Evolutionary conservation across 1,284 basidiomycete species (phyloP).

Genomic region (Pseudozyma thailandica): DNA sequence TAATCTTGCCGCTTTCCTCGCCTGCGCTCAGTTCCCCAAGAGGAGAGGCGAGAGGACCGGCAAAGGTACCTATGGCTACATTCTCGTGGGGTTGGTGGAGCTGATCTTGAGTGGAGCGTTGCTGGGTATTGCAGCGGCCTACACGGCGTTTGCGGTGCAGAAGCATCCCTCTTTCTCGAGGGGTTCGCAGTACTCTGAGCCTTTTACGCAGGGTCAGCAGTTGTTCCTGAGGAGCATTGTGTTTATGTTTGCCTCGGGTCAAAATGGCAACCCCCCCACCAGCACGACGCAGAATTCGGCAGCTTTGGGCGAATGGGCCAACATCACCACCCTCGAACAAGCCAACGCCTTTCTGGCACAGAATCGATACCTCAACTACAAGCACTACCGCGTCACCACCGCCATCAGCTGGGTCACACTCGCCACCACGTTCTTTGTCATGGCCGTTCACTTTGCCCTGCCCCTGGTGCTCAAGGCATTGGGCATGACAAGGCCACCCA

Average conservation of each 20-base stretch:
- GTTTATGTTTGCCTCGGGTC: constrained; percentile 26
- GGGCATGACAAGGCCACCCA: constrained; percentile 51
- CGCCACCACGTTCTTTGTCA: constrained; percentile 55
- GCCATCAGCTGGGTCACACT: constrained; percentile 55
- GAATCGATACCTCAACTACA: constrained; percentile 52
- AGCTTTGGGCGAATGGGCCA: constrained; percentile 31
- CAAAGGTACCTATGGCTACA: constrained; percentile 54
- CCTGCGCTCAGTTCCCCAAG: constrained; percentile 53
- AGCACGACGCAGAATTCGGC: constrained; percentile 21
- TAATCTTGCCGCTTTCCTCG: constrained; percentile 42
- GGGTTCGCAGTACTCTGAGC: constrained; percentile 41
- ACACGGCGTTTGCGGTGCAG: constrained; percentile 49
- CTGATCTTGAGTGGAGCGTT: constrained; percentile 47
- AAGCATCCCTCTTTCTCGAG: constrained; percentile 29
- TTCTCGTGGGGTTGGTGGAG: constrained; percentile 48
- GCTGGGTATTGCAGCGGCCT: constrained; percentile 44
- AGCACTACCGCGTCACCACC: constrained; percentile 43
- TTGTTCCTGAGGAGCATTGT: constrained; percentile 42
- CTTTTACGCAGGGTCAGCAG: constrained; percentile 37
- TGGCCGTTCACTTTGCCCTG: constrained; percentile 58
- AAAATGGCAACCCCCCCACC: constrained; percentile 28
- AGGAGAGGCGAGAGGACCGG: constrained; percentile 54
- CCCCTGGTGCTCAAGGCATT: constrained; percentile 49
- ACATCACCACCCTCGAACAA: constrained; percentile 35
- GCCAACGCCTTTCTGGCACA: constrained; percentile 44